phyloP scores from a whole-genome alignment of 2,329 filamentous ascomycete genomes.

The Fusarium sp. region DNA sequence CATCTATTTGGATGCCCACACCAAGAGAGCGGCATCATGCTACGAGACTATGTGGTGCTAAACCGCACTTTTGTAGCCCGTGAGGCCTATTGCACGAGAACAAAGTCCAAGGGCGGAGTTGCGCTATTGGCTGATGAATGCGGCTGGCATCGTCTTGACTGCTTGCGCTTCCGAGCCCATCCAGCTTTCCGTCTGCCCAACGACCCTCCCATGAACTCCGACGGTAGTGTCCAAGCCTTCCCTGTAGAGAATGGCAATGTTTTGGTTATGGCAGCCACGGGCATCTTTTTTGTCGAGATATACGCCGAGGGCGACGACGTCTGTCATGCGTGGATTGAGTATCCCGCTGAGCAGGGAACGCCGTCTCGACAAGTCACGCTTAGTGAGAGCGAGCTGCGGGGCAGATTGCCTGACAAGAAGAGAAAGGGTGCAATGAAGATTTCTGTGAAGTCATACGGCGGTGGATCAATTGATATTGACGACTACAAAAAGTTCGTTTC shows the following conservation, averaged over 20 bases:
- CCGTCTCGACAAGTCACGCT: conserved; percentile 79
- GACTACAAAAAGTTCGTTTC: conserved; percentile 78
- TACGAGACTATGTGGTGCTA: conserved; percentile 85
- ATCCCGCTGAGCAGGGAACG: conserved; percentile 70
- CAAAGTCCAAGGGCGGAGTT: conserved; percentile 82
- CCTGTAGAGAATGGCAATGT: conserved; percentile 82
- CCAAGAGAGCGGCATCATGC: conserved; percentile 92
- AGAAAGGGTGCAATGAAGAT: conserved; percentile 78
- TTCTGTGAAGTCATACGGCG: conserved; percentile 79
- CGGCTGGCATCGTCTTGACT: conserved; percentile 89
- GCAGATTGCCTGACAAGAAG: conserved; percentile 76
- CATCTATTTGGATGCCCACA: conserved; percentile 92
- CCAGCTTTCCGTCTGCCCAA: conserved; percentile 88
- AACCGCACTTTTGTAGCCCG: conserved; percentile 85
- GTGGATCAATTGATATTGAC: conserved; percentile 79
- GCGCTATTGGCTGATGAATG: conserved; percentile 86
- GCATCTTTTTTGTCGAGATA: conserved; percentile 87
- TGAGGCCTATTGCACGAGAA: conserved; percentile 89
- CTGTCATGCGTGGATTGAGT: conserved; percentile 86
- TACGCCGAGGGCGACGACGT: conserved; percentile 82
- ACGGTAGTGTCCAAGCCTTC: conserved; percentile 88
- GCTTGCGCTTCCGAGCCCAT: conserved; percentile 88
- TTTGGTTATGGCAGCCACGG: conserved; percentile 81
- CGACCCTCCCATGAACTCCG: conserved; percentile 72
- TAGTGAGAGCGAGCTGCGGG: conserved; percentile 79